Evolutionary conservation across 176 grass and related monocot genomes (phyloP).

Genomic region (Tillandsia fasciculata): DNA sequence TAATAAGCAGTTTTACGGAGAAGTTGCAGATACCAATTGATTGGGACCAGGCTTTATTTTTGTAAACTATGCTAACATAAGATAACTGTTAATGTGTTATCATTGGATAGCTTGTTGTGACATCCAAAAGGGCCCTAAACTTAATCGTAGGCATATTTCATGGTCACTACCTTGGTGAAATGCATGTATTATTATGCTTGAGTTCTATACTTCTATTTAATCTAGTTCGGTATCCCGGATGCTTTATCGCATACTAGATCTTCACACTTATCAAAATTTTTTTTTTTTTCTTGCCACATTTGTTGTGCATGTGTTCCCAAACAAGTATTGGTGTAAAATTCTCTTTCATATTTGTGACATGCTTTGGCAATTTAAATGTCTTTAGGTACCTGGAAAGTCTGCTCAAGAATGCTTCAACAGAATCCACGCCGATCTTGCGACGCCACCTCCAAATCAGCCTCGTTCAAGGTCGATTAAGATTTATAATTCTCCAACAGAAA

Average conservation of each 20-base stretch:
- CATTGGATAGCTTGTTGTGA: too few species aligned
- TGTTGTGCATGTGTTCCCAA: background rate
- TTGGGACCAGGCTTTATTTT: too few species aligned
- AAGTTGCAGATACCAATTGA: too few species aligned
- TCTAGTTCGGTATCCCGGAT: background rate
- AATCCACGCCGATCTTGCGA: slow-evolving; percentile 57
- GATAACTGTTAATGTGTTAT: too few species aligned
- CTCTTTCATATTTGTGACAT: background rate
- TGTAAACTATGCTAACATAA: too few species aligned
- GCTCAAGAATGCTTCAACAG: slow-evolving; percentile 65
- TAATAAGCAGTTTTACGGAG: too few species aligned
- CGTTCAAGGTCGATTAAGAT: slow-evolving; percentile 42
- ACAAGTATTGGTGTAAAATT: background rate
- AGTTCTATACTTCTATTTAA: background rate
- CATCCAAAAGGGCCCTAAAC: background rate
- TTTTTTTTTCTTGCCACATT: background rate
- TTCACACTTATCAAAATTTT: background rate
- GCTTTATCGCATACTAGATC: background rate
- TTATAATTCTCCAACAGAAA: slow-evolving; percentile 45
- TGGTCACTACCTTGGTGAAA: too few species aligned
- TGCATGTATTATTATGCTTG: background rate
- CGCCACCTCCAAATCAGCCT: slow-evolving; percentile 53
- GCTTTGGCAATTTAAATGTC: slow-evolving; percentile 6
- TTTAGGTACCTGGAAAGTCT: slow-evolving; percentile 75
- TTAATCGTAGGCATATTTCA: background rate